Evolutionary conservation across 768 basidiomycete genomes (phyloP).

Genomic region (Hygrocybe punicea): DNA sequence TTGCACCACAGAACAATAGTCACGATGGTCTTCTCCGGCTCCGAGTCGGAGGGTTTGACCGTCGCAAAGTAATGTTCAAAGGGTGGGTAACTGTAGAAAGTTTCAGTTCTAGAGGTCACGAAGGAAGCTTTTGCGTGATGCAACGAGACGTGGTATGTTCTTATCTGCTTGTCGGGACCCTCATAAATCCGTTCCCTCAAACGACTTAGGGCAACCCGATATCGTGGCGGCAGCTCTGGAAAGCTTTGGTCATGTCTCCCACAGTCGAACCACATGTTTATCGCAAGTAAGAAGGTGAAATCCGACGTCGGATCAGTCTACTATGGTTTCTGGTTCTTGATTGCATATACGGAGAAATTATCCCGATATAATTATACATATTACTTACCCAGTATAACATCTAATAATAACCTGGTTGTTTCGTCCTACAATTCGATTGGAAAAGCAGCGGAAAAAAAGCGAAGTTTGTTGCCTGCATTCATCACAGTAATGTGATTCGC

Average conservation of each 20-base stretch:
- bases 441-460: no score
- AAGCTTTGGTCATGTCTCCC: conserved; percentile 50
- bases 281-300: conserved; percentile 24
- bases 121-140: conserved; percentile 70
- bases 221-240: conserved; percentile 77
- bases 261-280: conserved; percentile 58
- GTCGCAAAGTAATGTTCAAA: conserved; percentile 59
- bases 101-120: conserved; percentile 46
- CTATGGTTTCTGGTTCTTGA: neutral
- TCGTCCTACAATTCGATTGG: no score
- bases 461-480: no score
- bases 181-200: neutral
- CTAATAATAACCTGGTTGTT: no score
- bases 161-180: neutral
- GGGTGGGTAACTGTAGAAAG: conserved; percentile 73
- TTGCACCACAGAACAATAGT: conserved; percentile 24
- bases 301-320: neutral
- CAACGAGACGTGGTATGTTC: conserved; percentile 60
- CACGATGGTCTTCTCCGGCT: conserved; percentile 31
- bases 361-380: neutral
- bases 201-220: conserved; percentile 65
- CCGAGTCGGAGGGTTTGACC: conserved; percentile 68
- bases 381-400: no score
- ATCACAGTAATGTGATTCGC: no score
- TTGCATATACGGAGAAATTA: neutral